Percentiles rank a stretch among this genome's conserved stretches.
phyloP scores from a whole-genome alignment of 2,329 filamentous ascomycete genomes.

The Lachnellula willkommii region DNA sequence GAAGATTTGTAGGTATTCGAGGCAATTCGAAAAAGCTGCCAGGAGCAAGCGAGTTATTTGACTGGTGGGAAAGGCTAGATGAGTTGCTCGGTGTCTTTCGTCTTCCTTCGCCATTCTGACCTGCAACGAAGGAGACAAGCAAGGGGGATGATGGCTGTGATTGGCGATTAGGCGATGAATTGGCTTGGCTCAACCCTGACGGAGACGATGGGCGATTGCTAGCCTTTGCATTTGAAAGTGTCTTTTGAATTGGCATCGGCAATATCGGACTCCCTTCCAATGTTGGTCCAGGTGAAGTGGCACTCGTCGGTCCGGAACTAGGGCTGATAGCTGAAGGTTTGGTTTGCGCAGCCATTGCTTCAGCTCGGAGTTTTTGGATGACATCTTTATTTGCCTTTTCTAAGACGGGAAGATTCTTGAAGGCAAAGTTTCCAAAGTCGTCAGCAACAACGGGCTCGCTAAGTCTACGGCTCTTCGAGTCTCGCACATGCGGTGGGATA shows the following conservation, averaged over 20 bases:
- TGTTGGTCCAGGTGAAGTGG: slow-evolving; percentile 57
- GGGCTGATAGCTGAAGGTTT: slow-evolving; percentile 37
- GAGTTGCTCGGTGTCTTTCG: slow-evolving; percentile 90
- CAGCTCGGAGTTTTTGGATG: slow-evolving; percentile 89
- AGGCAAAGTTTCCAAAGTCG: slow-evolving; percentile 93
- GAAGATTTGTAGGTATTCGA: slow-evolving; percentile 53
- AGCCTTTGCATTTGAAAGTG: slow-evolving; percentile 75
- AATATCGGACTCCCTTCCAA: slow-evolving; percentile 82
- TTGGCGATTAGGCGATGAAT: slow-evolving; percentile 78
- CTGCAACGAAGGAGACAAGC: slow-evolving; percentile 93
- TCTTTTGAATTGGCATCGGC: slow-evolving; percentile 73
- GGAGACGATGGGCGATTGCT: slow-evolving; percentile 79
- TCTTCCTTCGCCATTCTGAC: slow-evolving; percentile 68
- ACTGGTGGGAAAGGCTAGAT: slow-evolving; percentile 76
- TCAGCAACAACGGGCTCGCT: slow-evolving; percentile 86
- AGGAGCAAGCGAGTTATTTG: slow-evolving; percentile 63
- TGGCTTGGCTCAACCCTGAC: slow-evolving; percentile 70
- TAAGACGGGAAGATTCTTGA: slow-evolving; percentile 93
- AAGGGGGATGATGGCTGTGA: slow-evolving; percentile 84
- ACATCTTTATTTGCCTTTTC: slow-evolving; percentile 99
- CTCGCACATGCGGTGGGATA: slow-evolving; percentile 92
- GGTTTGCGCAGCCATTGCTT: slow-evolving; percentile 68
- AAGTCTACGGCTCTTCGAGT: slow-evolving; percentile 77
- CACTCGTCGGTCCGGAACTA: slow-evolving; percentile 12
- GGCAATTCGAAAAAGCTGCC: slow-evolving; percentile 67